Base-by-base conservation (phyloP, 176 grass and related monocot species). In the Metroxylon sagu region DNA sequence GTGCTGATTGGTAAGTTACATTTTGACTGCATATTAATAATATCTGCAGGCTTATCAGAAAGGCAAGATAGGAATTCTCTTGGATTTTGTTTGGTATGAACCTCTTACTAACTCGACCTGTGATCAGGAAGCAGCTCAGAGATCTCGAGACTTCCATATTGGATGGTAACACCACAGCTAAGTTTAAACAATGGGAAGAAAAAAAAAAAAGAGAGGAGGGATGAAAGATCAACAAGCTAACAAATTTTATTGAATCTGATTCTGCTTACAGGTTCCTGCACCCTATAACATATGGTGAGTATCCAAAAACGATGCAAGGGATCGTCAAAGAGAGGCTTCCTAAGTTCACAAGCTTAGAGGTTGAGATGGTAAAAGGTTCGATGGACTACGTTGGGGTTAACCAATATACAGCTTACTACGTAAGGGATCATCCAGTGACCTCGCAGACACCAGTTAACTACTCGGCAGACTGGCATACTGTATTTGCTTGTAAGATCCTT, bases 61-160 rank as follows among this genome's bases (percentile, higher is more conserved):
- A 25, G 80, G 80, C 4, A 80, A 39, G 65, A 74, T 84, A 59
- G 85, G 80, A 23, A 80, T 89, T 50, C 59, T 89, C 8, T 49
- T 83, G 16, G 85, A 89, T 19, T 89, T 89, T 53, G 81, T 79
- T 3, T 89, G 85, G 85, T 89, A 89, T 56, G 85, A 95, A 68
- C 50, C 82, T 69, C 76, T 80, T 65, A 81, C 85, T 15, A 67
- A 95, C 59, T 86, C 82, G 73, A 50, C 26, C 55, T 70, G 80
- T 19, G 90, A 95, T 58, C 69, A 74, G 73, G 90, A 65, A 70
- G 85, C 90, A 2, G 85, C 82, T 53, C 79, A 86, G 68, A 89
- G 90, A 95, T 73, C 85, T 54, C 83, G 90, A 53, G 90, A 95
- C 77, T 89, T 86, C 65, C 85, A 89, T 56, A 27, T 95, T 73